These are phyloP conservation scores for Encephalitozoon hellem DNA, from an alignment of 371 early-diverging fungal genomes.

Conservation along the genomic window DNA sequence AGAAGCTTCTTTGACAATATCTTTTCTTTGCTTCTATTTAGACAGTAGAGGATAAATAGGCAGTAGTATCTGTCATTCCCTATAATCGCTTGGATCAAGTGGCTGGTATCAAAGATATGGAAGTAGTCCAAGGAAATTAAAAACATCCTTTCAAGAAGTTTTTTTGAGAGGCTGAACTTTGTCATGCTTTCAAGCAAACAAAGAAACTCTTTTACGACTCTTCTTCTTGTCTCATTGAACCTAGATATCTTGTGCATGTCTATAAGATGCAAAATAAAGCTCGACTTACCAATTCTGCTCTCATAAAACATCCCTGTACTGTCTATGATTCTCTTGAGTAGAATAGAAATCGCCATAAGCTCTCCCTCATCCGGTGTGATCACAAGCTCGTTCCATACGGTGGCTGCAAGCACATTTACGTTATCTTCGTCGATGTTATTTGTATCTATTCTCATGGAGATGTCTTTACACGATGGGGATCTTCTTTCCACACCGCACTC, in stretches of 20 bases:
- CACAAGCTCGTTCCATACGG: constrained; percentile 13
- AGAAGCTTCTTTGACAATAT: background rate
- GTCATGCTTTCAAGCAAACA: background rate
- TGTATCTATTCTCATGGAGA: background rate
- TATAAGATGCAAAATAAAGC: background rate
- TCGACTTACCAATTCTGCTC: constrained; percentile 1
- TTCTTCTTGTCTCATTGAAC: background rate
- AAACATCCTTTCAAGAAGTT: background rate
- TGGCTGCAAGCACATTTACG: constrained; percentile 7
- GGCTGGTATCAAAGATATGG: background rate
- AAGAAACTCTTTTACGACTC: background rate
- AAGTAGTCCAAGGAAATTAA: background rate
- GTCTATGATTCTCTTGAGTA: background rate
- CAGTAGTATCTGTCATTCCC: background rate
- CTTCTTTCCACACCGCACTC: background rate
- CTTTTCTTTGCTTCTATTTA: background rate
- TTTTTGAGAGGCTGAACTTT: background rate
- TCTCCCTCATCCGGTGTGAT: constrained; percentile 8
- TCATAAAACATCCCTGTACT: constrained; percentile 13
- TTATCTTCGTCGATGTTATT: background rate
- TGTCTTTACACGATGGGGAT: background rate
- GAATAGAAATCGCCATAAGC: background rate
- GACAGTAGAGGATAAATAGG: background rate
- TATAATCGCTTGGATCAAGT: background rate
- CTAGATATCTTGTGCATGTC: background rate